Evolutionary conservation across 176 grass and related monocot genomes (phyloP), one percentile per base, ranked within the genome.

Genomic region (Hordeum marinum): DNA sequence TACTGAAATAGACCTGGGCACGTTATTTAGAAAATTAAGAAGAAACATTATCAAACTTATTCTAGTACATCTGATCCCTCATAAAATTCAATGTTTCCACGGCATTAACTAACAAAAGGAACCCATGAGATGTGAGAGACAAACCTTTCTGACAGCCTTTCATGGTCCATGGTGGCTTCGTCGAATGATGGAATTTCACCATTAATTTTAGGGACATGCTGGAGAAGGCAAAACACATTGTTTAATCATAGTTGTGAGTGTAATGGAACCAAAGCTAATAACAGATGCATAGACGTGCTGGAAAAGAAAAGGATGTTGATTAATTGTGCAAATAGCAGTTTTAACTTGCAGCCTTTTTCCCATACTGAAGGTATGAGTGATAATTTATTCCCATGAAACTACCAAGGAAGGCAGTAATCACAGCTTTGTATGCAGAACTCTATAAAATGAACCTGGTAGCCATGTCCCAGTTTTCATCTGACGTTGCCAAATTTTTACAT

Each of bases 131-230:
- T 76, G 12, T 70, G 62, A 76, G 54, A 69, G 68, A 41, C 45
- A 60, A 62, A 99, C 96, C 96, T 99, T 81, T 91, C 90, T 86
- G 87, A 88, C 77, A 99, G 86, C 89, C 94, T 96, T 87, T 96
- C 86, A 89, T 96, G 94, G 85, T 99, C 96, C 85, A 94, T 90
- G 69, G 88, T 96, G 78, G 96, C 96, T 89, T 99, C 93, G 46
- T 96, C 94, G 4, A 92, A 13, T 64, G 96, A 94, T 86, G 96
- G 96, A 88, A 99, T 99, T 75, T 87, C 91, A 43, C 96, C 96
- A 91, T 99, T 99, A 78, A 99, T 96, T 95, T 77, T 94, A 86
- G 96, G 96, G 59, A 99, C 96, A 94, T 99, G 96, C 96, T 99
- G 88, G 83, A 92, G 5, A 88, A 83, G 48, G 54, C 9, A 67